phyloP scores from a whole-genome alignment of 768 basidiomycete species.

The Tricholoma matsutake region DNA sequence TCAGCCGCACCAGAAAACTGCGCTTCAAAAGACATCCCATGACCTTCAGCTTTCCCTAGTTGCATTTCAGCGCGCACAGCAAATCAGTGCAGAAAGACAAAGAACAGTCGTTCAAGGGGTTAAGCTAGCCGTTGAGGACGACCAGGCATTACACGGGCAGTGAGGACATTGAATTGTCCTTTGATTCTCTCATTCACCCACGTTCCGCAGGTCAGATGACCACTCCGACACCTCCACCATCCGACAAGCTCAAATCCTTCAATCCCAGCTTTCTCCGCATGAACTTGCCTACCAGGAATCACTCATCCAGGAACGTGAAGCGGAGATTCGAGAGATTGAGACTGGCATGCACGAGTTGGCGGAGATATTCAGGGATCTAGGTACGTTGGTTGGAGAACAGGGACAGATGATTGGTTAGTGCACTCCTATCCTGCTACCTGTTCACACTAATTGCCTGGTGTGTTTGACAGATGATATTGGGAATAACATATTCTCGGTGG shows the following conservation, averaged over 20 bases:
- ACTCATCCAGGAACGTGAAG: conserved; percentile 89
- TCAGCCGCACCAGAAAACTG: conserved; percentile 78
- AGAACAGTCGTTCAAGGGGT: conserved; percentile 85
- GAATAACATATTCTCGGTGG: conserved; percentile 85
- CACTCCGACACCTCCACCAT: conserved; percentile 49
- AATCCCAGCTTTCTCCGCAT: conserved; percentile 77
- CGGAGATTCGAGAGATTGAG: conserved; percentile 95
- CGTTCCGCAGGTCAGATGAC: conserved; percentile 27
- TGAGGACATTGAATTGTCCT: conserved; percentile 14
- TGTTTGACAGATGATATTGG: conserved; percentile 82
- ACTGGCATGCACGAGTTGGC: conserved; percentile 93
- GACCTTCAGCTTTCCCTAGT: conserved; percentile 89
- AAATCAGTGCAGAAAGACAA: conserved; percentile 86
- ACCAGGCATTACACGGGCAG: conserved; percentile 35
- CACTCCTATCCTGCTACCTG: background rate
- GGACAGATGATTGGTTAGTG: conserved; percentile 88
- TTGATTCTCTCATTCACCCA: conserved; percentile 1
- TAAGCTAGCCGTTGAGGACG: conserved; percentile 80
- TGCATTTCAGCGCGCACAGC: conserved; percentile 90
- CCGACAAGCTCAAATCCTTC: conserved; percentile 67
- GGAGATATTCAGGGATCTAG: conserved; percentile 95
- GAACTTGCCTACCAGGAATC: conserved; percentile 97
- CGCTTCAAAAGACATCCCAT: conserved; percentile 88
- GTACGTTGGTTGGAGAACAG: conserved; percentile 92
- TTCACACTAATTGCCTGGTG: background rate